Evolutionary conservation across 208 protist species (phyloP), one percentile per base, ranked within the genome.

Genomic region (Trypanosoma lewisi): DNA sequence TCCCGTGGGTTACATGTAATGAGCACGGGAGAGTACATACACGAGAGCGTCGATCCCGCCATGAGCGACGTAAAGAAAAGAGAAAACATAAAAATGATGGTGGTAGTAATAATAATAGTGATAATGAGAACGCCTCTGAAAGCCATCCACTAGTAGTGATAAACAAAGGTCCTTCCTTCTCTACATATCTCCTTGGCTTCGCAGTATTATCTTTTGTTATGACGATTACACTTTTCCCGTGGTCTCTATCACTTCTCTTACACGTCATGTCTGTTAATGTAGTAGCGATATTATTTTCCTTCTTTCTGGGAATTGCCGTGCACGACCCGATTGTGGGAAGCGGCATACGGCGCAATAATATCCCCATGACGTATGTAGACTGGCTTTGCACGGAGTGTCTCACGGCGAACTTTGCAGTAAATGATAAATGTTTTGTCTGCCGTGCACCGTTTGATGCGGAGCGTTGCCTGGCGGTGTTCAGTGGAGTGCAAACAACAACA

Each of bases 301-400:
- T 81, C 37, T 37, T 75, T 12, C 33, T 89, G 33, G 85, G 78
- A 21, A 58, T 85, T 21, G 72, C 74, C 12, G 76, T 89, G 28
- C 63, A 73, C 2, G 50, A 67, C 41, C 67, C 74, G 30, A 55
- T 60, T 6, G 53, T 45, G 4, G 84, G 79, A 7, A 77, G 72
- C 45, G 67, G 69, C 27, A 64, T 87, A 25, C 70, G 68, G 7
- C 87, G 87, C 21, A 83, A 94, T 68, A 84, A 53, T 55, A 75
- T 84, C 47, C 82, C 75, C 17, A 66, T 62, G 3, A 78, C 67
- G 12, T 95, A 79, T 51, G 76, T 76, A 0, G 85, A 95, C 63
- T 95, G 89, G 86, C 80, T 87, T 54, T 95, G 89, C 39, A 37
- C 44, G 4, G 33, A 66, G 39, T 95, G 89, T 57, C 65, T 88